A percentile compares a stretch with the other conserved stretches of the same genome.
phyloP scores from a whole-genome alignment of 192 early-diverging fungal species.

The Coemansia sp. region DNA sequence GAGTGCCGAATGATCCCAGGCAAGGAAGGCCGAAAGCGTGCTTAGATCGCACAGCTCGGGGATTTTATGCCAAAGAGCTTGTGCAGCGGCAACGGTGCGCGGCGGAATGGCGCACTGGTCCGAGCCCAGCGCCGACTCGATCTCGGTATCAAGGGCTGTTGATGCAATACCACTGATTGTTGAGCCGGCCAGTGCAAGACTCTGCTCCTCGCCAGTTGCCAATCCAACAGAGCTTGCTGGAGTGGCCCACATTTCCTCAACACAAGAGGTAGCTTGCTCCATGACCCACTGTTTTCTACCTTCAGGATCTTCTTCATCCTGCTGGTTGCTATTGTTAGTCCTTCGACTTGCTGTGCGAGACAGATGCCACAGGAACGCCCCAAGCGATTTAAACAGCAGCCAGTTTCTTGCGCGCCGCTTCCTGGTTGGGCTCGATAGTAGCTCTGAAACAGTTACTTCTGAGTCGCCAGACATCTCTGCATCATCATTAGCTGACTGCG shows the following conservation, averaged over 20 bases:
- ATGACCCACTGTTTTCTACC: conserved; percentile 24
- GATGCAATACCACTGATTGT: neutral
- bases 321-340: neutral
- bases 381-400: conserved; percentile 34
- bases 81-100: conserved; percentile 34
- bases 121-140: conserved; percentile 13
- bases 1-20: conserved; percentile 38
- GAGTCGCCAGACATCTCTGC: conserved; percentile 21
- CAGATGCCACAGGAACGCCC: conserved; percentile 40
- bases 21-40: conserved; percentile 30
- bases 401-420: conserved; percentile 18
- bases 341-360: neutral
- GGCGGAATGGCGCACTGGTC: conserved; percentile 12
- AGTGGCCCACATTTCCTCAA: conserved; percentile 44
- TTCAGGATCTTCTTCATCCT: neutral
- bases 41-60: conserved; percentile 21
- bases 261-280: conserved; percentile 37
- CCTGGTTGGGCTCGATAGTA: conserved; percentile 5
- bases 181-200: conserved; percentile 15
- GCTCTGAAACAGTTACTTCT: conserved; percentile 2
- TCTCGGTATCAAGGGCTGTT: conserved; percentile 28
- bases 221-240: conserved; percentile 16
- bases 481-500: neutral
- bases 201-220: conserved; percentile 12
- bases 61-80: conserved; percentile 33